phyloP scores from a whole-genome alignment of 345 rosid species.

The Linum usitatissimum region DNA sequence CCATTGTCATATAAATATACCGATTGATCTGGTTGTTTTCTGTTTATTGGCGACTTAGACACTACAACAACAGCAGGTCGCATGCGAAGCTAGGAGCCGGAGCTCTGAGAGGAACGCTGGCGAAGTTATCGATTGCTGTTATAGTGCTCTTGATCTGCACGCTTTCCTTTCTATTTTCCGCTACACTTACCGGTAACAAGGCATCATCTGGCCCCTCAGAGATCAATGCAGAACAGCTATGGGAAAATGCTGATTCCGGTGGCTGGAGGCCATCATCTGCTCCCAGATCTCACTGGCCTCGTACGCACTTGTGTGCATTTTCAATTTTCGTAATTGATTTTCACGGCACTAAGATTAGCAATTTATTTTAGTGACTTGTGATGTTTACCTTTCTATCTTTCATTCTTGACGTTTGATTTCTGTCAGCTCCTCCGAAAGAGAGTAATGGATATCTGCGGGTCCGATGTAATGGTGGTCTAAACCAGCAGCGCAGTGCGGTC shows the following conservation, averaged over 20 bases:
- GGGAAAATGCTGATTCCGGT: slow-evolving; percentile 79
- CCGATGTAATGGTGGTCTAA: slow-evolving; percentile 95
- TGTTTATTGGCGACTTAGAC: neutral
- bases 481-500: slow-evolving; percentile 98
- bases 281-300: slow-evolving; percentile 86
- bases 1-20: too few relatives aligned
- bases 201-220: slow-evolving; percentile 38
- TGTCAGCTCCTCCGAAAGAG: slow-evolving; percentile 78
- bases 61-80: slow-evolving; percentile 20
- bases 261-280: slow-evolving; percentile 98
- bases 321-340: neutral
- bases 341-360: neutral
- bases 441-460: slow-evolving; percentile 90
- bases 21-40: neutral
- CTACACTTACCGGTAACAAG: slow-evolving; percentile 30
- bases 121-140: slow-evolving; percentile 51
- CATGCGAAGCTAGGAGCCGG: slow-evolving; percentile 48
- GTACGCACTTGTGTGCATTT: slow-evolving; percentile 33
- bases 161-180: slow-evolving; percentile 49
- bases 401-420: slow-evolving; percentile 9
- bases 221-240: slow-evolving; percentile 69
- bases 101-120: slow-evolving; percentile 46
- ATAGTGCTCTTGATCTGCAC: slow-evolving; percentile 69
- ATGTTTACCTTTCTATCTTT: neutral
- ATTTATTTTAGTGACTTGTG: neutral